These are phyloP conservation scores for Pseudozyma pruni DNA, from an alignment of 1,284 basidiomycete species.

Conservation along the genomic window DNA sequence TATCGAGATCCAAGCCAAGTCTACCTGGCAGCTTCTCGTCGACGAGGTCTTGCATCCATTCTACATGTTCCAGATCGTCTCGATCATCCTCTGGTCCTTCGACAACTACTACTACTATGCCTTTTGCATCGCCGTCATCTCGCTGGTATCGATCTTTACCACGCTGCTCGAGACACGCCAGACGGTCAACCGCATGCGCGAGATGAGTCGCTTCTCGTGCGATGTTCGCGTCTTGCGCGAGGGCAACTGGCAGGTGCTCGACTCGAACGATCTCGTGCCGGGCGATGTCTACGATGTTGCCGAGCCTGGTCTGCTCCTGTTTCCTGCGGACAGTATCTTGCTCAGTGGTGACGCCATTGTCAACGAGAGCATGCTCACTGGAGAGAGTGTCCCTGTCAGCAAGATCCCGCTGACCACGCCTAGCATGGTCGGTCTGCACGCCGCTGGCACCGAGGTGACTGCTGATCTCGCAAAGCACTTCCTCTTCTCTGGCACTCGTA, in stretches of 20 bases:
- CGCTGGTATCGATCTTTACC: slow-evolving; percentile 82
- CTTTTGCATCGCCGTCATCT: slow-evolving; percentile 95
- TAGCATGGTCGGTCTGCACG: slow-evolving; percentile 49
- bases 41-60: slow-evolving; percentile 73
- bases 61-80: slow-evolving; percentile 92
- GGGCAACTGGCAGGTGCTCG: slow-evolving; percentile 71
- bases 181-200: slow-evolving; percentile 91
- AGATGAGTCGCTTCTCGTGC: slow-evolving; percentile 94
- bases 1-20: slow-evolving; percentile 91
- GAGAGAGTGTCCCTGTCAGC: slow-evolving; percentile 92
- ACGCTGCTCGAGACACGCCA: slow-evolving; percentile 89
- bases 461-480: slow-evolving; percentile 85
- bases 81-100: slow-evolving; percentile 90
- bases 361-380: slow-evolving; percentile 98
- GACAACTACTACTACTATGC: slow-evolving; percentile 95
- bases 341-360: slow-evolving; percentile 96
- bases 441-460: slow-evolving; percentile 70
- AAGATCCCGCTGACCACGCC: slow-evolving; percentile 75
- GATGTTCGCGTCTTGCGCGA: slow-evolving; percentile 79
- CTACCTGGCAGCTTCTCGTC: slow-evolving; percentile 80
- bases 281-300: slow-evolving; percentile 93
- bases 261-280: slow-evolving; percentile 86
- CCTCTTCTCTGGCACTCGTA: slow-evolving; percentile 89
- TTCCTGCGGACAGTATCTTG: slow-evolving; percentile 92
- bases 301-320: slow-evolving; percentile 77